Evolutionary conservation across 1,284 basidiomycete genomes (phyloP), one percentile per base, ranked within the genome.

Genomic region (Cystobasidium pallidum): DNA sequence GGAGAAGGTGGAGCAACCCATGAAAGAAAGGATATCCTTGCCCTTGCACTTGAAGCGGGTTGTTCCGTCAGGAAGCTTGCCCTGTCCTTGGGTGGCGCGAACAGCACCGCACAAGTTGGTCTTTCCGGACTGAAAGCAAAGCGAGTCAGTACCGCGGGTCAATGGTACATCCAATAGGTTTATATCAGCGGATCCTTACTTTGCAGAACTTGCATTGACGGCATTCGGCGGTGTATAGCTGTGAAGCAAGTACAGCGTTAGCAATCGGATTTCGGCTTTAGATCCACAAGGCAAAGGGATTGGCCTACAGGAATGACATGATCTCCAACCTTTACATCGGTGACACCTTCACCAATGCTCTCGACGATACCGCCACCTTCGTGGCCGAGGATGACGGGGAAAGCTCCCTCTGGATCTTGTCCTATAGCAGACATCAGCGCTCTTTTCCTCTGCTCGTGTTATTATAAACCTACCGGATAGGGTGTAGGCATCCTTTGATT

Each of bases 1-100:
- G 28, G 93, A 94, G 84, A 99, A 99, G 3, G 95, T 96, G 55
- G 94, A 97, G 26, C 90, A 92, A 58, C 95, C 95, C 96, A 99
- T 99, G 78, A 99, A 99, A 82, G 98, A 94, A 81, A 88, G 85
- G 76, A 99, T 86, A 65, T 89, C 85, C 82, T 96, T 85, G 59
- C 94, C 95, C 76, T 91, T 91, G 83, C 89, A 88, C 70, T 87
- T 89, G 88, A 99, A 99, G 65, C 95, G 91, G 73, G 85, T 86
- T n/a, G 89, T 90, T 71, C 87, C 88, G 81, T 99, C 94, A 26
- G 96, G 93, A 94, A 99, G 97, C 41, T 96, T 81, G 73, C 95
- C 95, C 81, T 91, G 86, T n/a, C 95, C 95, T 36, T 76, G 63
- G 2, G 78, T 78, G 28, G 74, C 75, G 2, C 77, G 76, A 21